Evolutionary conservation across 2,329 filamentous ascomycete genomes (phyloP).

Genomic region (Metarhizium robertsii): DNA sequence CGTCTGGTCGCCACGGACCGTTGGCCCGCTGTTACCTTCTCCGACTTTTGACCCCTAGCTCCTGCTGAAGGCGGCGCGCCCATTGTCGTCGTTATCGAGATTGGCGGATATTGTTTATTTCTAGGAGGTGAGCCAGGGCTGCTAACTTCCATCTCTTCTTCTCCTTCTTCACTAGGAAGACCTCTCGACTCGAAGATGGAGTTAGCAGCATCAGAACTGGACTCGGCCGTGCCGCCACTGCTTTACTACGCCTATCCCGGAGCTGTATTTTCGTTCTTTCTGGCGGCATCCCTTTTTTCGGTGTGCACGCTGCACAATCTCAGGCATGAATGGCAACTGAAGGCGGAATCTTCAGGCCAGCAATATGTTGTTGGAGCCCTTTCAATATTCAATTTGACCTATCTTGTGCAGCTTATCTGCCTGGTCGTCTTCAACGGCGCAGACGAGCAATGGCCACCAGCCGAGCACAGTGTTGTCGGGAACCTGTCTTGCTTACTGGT

Average conservation of each 20-base stretch:
- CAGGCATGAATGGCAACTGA: slow-evolving; percentile 13
- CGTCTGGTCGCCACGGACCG: no score
- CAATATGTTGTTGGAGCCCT: slow-evolving; percentile 30
- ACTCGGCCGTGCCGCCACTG: slow-evolving; percentile 24
- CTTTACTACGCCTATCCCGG: slow-evolving; percentile 53
- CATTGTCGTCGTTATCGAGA: background rate
- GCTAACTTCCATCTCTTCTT: background rate
- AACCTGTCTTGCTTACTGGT: slow-evolving; percentile 52
- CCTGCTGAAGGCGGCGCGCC: background rate
- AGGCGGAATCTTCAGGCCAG: slow-evolving; percentile 11
- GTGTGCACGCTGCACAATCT: slow-evolving; percentile 43
- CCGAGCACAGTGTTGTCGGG: slow-evolving; percentile 44
- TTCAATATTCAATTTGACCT: slow-evolving; percentile 33
- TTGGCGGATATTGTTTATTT: background rate
- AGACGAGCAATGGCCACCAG: slow-evolving; percentile 28
- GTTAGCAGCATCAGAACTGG: slow-evolving; percentile 1
- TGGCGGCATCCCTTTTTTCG: slow-evolving; percentile 38
- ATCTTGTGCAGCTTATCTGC: slow-evolving; percentile 34
- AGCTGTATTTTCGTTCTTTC: slow-evolving; percentile 47
- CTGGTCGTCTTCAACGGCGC: slow-evolving; percentile 27
- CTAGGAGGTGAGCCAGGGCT: background rate
- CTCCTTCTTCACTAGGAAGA: background rate
- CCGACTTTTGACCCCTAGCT: background rate
- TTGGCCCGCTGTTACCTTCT: no score
- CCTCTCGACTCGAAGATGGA: background rate